Percentiles rank a stretch among this genome's conserved stretches.
These are phyloP conservation scores for Reticulascus tulasneorum DNA, from an alignment of 2,329 filamentous ascomycete species.

Conservation along the genomic window DNA sequence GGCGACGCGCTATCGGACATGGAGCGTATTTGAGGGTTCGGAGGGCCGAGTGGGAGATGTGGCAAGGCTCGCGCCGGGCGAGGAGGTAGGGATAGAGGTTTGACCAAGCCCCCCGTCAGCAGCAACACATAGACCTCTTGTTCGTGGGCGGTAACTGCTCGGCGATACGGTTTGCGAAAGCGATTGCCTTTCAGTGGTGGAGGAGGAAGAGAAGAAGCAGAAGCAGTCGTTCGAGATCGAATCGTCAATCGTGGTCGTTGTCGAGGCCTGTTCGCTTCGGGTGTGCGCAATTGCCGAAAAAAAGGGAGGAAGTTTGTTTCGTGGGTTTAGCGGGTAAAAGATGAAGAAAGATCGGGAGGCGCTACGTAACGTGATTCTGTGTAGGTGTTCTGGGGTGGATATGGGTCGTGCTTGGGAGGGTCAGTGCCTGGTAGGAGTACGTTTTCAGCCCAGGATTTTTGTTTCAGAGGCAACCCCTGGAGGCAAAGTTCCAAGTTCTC, in stretches of 20 bases:
- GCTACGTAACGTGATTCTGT: too few relatives aligned
- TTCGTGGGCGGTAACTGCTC: conserved; percentile 1
- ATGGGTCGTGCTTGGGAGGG: too few relatives aligned
- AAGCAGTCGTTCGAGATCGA: too few relatives aligned
- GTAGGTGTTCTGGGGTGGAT: too few relatives aligned
- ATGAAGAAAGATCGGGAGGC: too few relatives aligned
- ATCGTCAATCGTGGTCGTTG: conserved; percentile 6
- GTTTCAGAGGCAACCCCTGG: too few relatives aligned
- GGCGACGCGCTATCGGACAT: conserved; percentile 2
- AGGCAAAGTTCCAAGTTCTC: too few relatives aligned
- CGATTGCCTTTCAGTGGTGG: conserved; percentile 3
- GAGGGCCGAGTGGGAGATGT: conserved; percentile 8
- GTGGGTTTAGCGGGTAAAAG: too few relatives aligned
- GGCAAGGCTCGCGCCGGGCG: conserved; percentile 20
- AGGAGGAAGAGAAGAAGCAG: conserved; percentile 1
- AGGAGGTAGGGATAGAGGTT: conserved; percentile 9
- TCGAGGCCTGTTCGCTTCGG: conserved; percentile 4
- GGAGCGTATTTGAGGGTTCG: conserved; percentile 8
- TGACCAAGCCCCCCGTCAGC: conserved; percentile 8
- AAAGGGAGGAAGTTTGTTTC: too few relatives aligned
- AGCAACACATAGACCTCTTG: conserved; percentile 9
- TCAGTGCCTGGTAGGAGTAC: too few relatives aligned
- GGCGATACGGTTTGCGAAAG: conserved; percentile 2
- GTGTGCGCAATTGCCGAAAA: too few relatives aligned
- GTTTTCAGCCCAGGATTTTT: too few relatives aligned